Evolutionary conservation across 371 early-diverging fungal species (phyloP), one percentile per base, ranked within the genome.

Genomic region (Lichtheimia ramosa): DNA sequence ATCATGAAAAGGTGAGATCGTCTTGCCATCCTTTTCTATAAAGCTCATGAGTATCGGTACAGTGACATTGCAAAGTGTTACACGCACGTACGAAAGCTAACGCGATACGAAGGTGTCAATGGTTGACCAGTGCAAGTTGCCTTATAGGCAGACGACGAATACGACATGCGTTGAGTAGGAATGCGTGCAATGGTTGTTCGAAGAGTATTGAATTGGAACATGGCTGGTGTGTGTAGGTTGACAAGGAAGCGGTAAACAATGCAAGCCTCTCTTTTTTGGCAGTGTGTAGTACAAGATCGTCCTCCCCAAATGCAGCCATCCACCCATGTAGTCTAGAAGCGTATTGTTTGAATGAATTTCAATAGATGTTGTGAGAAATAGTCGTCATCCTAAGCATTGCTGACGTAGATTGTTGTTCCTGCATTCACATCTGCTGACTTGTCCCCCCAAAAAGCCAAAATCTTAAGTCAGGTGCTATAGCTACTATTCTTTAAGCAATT

Each of bases 1-100:
- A 80, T 99, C 99, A 82, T 99, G 99, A 83, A 99, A 99, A 46
- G 98, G 95, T 23, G 99, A 98, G 62, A 99, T 81, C 14, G 82
- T 67, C 18, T 67, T 68, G 43, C 90, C 90, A 61, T 91, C 77
- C 71, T 83, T 86, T 77, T 87, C 87, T 88, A 21, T 40, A 8
- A 50, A 51, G 3, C 7, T 3, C 40, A 18, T 27, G 8, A n/a
- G 5, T 16, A 21, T 5, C 21, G n/a, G 46, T 16, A 46, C 10
- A 54, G 42, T n/a, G 20, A 18, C 18, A 21, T 21, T n/a, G 43
- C 18, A 24, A 58, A 14, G 3, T 18, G 21, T 48, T 23, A n/a
- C 27, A 15, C 20, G n/a, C 24, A 40, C 64, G 18, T 59, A 64
- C 64, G 39, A 24, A 64, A 34, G 23, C 59, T 48, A 43, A 64